Evolutionary conservation across 2,329 filamentous ascomycete species (phyloP).

Genomic region (Fusarium scirpi): DNA sequence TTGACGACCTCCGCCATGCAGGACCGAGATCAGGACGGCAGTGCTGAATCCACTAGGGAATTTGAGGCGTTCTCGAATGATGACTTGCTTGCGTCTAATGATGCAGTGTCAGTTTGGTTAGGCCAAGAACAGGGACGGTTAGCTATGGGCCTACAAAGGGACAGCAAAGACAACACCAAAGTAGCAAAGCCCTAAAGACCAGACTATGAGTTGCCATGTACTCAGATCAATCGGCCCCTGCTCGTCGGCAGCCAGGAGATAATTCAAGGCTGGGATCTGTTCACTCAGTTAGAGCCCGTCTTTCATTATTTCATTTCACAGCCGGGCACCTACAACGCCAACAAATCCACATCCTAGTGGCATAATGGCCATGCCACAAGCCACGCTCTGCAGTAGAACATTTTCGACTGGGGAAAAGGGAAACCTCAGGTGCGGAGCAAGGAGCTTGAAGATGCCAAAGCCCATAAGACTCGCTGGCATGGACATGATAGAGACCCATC

Average conservation of each 20-base stretch:
- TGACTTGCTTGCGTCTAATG: slow-evolving; percentile 80
- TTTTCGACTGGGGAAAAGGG: slow-evolving; percentile 97
- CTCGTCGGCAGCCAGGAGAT: slow-evolving; percentile 81
- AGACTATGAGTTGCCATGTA: slow-evolving; percentile 83
- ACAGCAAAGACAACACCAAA: slow-evolving; percentile 98
- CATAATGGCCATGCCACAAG: slow-evolving; percentile 96
- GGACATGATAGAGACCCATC: slow-evolving; percentile 83
- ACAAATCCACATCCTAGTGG: slow-evolving; percentile 95
- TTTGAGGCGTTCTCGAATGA: slow-evolving; percentile 89
- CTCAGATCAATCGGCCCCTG: slow-evolving; percentile 79
- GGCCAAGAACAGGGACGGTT: neutral
- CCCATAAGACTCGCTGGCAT: slow-evolving; percentile 96
- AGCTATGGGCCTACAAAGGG: slow-evolving; percentile 67
- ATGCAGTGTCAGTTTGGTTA: slow-evolving; percentile 5
- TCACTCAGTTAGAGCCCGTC: slow-evolving; percentile 7
- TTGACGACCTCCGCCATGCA: slow-evolving; percentile 73
- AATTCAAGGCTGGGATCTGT: slow-evolving; percentile 88
- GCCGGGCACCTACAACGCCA: slow-evolving; percentile 71
- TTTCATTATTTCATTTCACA: neutral
- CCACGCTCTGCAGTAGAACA: slow-evolving; percentile 95
- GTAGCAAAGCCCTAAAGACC: slow-evolving; percentile 93
- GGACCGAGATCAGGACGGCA: slow-evolving; percentile 88
- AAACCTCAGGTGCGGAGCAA: slow-evolving; percentile 77
- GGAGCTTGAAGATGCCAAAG: slow-evolving; percentile 89
- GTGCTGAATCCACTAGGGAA: slow-evolving; percentile 97